Base-by-base conservation (phyloP, 805 yeast species). In the Lachancea sp. region DNA sequence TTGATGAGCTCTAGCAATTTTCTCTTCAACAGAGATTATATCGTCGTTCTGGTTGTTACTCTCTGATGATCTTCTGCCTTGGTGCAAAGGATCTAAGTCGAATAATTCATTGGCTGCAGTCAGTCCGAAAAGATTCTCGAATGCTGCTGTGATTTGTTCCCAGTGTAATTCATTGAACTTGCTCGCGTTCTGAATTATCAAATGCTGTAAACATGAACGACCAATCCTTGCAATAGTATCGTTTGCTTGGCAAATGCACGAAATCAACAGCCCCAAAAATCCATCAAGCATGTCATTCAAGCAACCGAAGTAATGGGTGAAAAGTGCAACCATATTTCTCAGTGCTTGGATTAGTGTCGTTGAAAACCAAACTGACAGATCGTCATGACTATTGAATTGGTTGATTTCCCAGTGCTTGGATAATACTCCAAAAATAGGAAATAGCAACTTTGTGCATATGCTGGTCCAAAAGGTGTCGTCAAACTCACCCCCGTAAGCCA, bases 161-260 rank as follows among this genome's bases (percentile, higher is more conserved):
- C 99, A 92, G 51, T 94, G 90, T 5, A 64, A 64, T 8, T 65
- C 70, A 16, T 63, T 58, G 55, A 92, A 86, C 52, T 77, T 78
- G 7, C 62, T 51, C 49, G 80, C 75, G 56, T 92, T 94, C 47
- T 83, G 83, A n/a, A 80, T 64, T 42, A 92, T 72, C 45, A 92
- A 69, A 48, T 80, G 83, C 50, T 83, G 82, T 43, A 92, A 70
- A 59, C 98, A 89, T 7, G 90, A 77, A 54, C 94, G 75, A 24
- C 98, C 99, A 49, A 90, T 90, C 52, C 95, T 74, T 0, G 97
- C 94, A 52, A 94, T 88, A 0, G 97, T 89, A 55, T 92, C 98
- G 59, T 92, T 90, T 52, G 89, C 96, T 61, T 92, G 98, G 52
- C 96, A 87, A 37, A 92, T 86, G 63, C 98, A 92, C 5, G 90